Evolutionary conservation across 805 yeast genomes (phyloP).

Genomic region (Suhomyces sp.): DNA sequence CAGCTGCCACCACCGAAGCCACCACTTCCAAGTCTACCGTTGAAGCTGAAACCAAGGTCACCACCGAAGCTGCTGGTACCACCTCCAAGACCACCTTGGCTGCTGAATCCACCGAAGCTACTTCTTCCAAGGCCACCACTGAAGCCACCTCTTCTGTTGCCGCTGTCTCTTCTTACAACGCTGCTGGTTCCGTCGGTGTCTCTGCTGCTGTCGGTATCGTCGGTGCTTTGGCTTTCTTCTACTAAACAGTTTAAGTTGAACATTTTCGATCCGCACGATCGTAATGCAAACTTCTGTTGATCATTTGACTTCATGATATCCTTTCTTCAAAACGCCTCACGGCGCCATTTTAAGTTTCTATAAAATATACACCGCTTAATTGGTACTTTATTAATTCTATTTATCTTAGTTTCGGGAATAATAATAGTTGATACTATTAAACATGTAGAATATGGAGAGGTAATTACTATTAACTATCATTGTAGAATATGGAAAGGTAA

Average conservation of each 20-base stretch:
- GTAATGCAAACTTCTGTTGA: neutral
- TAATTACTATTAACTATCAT: too few species aligned
- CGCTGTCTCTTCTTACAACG: slow-evolving; percentile 7
- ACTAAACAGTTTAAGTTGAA: neutral
- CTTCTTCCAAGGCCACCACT: neutral
- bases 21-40: slow-evolving; percentile 10
- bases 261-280: neutral
- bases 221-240: slow-evolving; percentile 14
- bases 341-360: neutral
- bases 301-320: neutral
- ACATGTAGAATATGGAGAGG: too few species aligned
- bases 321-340: neutral
- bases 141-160: neutral
- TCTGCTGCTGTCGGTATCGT: slow-evolving; percentile 7
- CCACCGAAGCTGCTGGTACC: neutral
- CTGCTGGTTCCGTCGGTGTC: slow-evolving; percentile 5
- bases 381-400: neutral
- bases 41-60: slow-evolving; percentile 1
- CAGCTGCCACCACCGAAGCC: slow-evolving; percentile 1
- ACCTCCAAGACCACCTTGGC: slow-evolving; percentile 7
- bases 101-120: slow-evolving; percentile 4
- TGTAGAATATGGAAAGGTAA: too few species aligned
- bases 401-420: neutral
- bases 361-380: neutral
- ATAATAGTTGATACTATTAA: neutral